Percentiles rank a stretch among this genome's conserved stretches.
Evolutionary conservation across 2,329 filamentous ascomycete genomes (phyloP).

Genomic region (Arthrobotrys entomopaga): DNA sequence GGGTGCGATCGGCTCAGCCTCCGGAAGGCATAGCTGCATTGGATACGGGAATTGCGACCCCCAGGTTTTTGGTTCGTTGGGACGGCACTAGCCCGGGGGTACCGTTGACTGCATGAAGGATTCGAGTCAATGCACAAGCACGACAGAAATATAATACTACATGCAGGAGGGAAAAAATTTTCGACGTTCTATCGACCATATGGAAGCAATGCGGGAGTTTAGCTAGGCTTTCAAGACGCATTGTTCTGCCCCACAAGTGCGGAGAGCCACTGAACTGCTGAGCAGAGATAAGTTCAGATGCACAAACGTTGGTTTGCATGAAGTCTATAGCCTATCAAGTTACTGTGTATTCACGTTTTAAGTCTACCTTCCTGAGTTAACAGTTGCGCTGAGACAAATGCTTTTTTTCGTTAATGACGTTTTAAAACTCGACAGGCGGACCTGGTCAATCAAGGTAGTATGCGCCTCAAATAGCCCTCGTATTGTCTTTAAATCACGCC

Average conservation of each 20-base stretch:
- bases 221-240: slow-evolving; percentile 44
- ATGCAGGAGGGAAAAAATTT: slow-evolving; percentile 22
- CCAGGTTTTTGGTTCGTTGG: slow-evolving; percentile 21
- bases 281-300: slow-evolving; percentile 20
- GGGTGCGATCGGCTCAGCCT: slow-evolving; percentile 16
- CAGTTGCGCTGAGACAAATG: slow-evolving; percentile 33
- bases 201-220: not conserved
- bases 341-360: slow-evolving; percentile 12
- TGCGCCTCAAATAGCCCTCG: not conserved
- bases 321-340: slow-evolving; percentile 20
- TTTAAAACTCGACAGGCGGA: slow-evolving; percentile 34
- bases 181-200: slow-evolving; percentile 9
- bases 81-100: not conserved
- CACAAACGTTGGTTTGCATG: slow-evolving; percentile 8
- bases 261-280: slow-evolving; percentile 22
- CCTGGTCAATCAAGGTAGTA: slow-evolving; percentile 8
- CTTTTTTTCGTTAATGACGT: slow-evolving; percentile 24
- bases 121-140: slow-evolving; percentile 24
- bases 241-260: slow-evolving; percentile 38
- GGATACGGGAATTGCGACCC: slow-evolving; percentile 40
- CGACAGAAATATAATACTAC: slow-evolving; percentile 24
- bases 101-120: not conserved
- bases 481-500: not conserved
- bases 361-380: slow-evolving; percentile 33
- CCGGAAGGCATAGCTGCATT: slow-evolving; percentile 27